Conservation (phyloP, 345 rosid genomes). For the Hirschfeldia incana region DNA sequence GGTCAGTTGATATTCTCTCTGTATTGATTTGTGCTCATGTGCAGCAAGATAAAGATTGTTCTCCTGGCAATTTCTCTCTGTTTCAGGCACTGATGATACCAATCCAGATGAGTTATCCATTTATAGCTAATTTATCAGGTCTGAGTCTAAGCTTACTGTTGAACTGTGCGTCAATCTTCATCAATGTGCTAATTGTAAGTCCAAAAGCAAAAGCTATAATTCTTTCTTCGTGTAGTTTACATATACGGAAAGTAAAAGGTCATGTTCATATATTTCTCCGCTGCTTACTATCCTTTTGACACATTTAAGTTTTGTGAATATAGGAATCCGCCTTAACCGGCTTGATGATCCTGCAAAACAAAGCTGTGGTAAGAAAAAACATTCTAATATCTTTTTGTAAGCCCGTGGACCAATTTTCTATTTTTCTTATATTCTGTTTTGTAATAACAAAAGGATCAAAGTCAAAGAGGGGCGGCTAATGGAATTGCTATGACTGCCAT, state of each 20-base stretch:
- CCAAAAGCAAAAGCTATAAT: not conserved
- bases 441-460: constrained; percentile 46
- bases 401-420: not conserved
- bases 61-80: constrained; percentile 7
- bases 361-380: constrained; percentile 50
- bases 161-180: constrained; percentile 58
- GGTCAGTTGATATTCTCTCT: constrained; percentile 44
- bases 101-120: constrained; percentile 64
- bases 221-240: not conserved
- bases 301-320: not conserved
- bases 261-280: not conserved
- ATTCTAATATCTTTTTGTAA: not conserved
- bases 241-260: constrained; percentile 1
- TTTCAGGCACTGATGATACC: constrained; percentile 62
- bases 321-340: constrained; percentile 58
- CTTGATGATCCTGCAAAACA: constrained; percentile 60
- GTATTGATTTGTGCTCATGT: not conserved
- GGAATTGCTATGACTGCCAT: constrained; percentile 59
- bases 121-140: constrained; percentile 62
- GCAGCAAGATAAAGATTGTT: not conserved
- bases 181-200: constrained; percentile 68
- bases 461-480: constrained; percentile 65
- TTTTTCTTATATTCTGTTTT: not conserved
- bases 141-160: constrained; percentile 48
- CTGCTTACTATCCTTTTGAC: constrained; percentile 9